phyloP scores from a whole-genome alignment of 1,139 yeast genomes.

The Saccharomycopsis hybrid region DNA sequence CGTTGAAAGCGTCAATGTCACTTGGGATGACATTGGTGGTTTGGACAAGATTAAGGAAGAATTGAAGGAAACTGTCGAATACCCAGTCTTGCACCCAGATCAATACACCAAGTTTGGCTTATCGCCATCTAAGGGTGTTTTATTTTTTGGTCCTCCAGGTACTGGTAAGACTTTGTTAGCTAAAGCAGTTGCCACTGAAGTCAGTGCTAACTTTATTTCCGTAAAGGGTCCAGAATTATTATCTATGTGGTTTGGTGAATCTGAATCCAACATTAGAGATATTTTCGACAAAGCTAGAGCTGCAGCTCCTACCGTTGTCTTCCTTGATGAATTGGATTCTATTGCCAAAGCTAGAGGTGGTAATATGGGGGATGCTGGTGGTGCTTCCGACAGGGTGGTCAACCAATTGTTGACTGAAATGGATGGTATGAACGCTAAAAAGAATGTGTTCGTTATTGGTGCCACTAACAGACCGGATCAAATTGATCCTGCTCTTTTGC shows the following conservation, averaged over 20 bases:
- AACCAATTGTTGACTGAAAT: slow-evolving; percentile 96
- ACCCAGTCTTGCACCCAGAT: slow-evolving; percentile 97
- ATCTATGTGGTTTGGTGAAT: slow-evolving; percentile 99
- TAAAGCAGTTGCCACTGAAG: slow-evolving; percentile 97
- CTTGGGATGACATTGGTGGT: slow-evolving; percentile 98
- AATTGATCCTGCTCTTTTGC: slow-evolving; percentile 95
- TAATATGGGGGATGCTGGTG: slow-evolving; percentile 90
- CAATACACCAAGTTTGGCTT: slow-evolving; percentile 97
- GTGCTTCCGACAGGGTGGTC: slow-evolving; percentile 97
- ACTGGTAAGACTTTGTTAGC: slow-evolving; percentile 98
- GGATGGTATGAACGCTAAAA: slow-evolving; percentile 99
- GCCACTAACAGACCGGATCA: slow-evolving; percentile 99
- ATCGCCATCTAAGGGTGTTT: slow-evolving; percentile 96
- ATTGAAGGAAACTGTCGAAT: slow-evolving; percentile 97
- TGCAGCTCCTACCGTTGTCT: slow-evolving; percentile 97
- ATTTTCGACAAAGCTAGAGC: slow-evolving; percentile 98
- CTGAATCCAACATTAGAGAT: slow-evolving; percentile 94
- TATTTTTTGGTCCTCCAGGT: slow-evolving; percentile 99
- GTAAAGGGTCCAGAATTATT: slow-evolving; percentile 96
- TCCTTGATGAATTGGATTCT: slow-evolving; percentile 95
- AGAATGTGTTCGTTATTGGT: slow-evolving; percentile 97
- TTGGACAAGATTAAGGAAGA: slow-evolving; percentile 92
- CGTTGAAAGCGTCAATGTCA: slow-evolving; percentile 95
- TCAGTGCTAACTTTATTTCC: slow-evolving; percentile 91
- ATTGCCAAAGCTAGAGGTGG: slow-evolving; percentile 98